Conservation (phyloP, 371 early-diverging fungal genomes). For the Thermomucor indicae-seudaticae region DNA sequence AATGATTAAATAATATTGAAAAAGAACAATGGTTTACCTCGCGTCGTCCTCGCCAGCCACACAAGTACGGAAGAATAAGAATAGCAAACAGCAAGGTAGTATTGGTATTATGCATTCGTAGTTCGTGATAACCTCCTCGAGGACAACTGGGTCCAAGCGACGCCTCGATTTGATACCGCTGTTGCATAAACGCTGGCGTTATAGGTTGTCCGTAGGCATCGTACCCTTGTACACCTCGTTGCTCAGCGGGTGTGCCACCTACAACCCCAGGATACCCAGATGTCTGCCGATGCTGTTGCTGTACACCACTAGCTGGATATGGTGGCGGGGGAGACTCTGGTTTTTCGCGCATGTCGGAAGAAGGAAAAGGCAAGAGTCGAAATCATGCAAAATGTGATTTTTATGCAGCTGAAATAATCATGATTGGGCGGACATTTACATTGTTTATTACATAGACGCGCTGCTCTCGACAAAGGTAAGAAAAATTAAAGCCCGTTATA, state of each 20-base stretch:
- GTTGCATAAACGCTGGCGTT: constrained; percentile 26
- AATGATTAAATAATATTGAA: neutral
- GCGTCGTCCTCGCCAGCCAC: constrained; percentile 37
- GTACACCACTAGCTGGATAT: neutral
- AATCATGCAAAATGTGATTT: no score
- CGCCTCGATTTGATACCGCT: constrained; percentile 36
- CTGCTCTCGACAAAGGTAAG: no score
- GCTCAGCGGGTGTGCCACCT: constrained; percentile 24
- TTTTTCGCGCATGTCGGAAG: neutral
- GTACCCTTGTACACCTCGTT: constrained; percentile 28
- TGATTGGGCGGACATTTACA: no score
- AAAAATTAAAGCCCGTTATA: no score
- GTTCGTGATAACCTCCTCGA: constrained; percentile 30
- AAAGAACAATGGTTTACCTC: constrained; percentile 16
- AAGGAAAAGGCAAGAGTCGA: no score
- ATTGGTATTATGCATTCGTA: constrained; percentile 41
- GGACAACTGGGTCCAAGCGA: constrained; percentile 30
- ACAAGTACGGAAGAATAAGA: constrained; percentile 37
- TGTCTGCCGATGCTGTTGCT: neutral
- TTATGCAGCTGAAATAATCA: no score
- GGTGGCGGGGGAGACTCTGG: constrained; percentile 1
- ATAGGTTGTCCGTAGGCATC: constrained; percentile 35
- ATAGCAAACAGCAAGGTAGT: constrained; percentile 27
- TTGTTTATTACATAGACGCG: no score
- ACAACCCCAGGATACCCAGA: constrained; percentile 30